phyloP scores from a whole-genome alignment of 1,284 basidiomycete species.

The Earliella scabrosa region DNA sequence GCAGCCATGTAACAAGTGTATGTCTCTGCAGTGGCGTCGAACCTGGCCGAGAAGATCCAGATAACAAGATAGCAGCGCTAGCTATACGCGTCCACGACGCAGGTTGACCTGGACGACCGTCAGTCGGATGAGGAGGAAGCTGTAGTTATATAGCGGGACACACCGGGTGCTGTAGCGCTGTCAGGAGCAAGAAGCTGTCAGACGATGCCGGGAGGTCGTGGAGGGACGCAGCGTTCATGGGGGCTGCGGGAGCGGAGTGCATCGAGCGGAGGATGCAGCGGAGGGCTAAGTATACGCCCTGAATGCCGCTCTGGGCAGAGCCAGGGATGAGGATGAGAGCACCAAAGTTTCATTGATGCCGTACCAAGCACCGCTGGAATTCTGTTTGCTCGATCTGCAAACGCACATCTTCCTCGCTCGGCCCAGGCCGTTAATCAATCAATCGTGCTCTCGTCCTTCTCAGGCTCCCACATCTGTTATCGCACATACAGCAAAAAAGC shows the following conservation, averaged over 20 bases:
- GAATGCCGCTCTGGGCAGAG: not conserved
- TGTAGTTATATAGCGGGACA: constrained; percentile 14
- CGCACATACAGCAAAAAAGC: too few species aligned
- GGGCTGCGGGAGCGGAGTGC: constrained; percentile 12
- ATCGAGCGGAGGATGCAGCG: not conserved
- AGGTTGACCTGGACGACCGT: not conserved
- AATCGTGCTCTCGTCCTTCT: constrained; percentile 30
- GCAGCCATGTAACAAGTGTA: constrained; percentile 15
- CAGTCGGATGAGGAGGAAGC: not conserved
- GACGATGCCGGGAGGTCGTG: constrained; percentile 8
- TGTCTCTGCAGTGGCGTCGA: not conserved
- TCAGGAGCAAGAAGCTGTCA: constrained; percentile 25
- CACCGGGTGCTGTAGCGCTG: constrained; percentile 24
- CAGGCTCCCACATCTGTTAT: constrained; percentile 19
- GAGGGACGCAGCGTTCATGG: constrained; percentile 16
- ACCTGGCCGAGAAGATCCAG: too few species aligned
- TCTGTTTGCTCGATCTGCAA: constrained; percentile 25
- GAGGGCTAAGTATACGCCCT: constrained; percentile 7
- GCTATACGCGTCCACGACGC: not conserved
- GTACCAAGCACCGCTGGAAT: constrained; percentile 20
- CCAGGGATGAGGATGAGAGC: not conserved
- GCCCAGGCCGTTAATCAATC: constrained; percentile 32
- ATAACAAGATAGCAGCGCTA: not conserved
- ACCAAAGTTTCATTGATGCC: constrained; percentile 25
- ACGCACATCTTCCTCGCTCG: constrained; percentile 13